Percentiles rank a stretch among this genome's conserved stretches.
Conservation (phyloP, 139 green algal species). For the Chlorella sp. region DNA sequence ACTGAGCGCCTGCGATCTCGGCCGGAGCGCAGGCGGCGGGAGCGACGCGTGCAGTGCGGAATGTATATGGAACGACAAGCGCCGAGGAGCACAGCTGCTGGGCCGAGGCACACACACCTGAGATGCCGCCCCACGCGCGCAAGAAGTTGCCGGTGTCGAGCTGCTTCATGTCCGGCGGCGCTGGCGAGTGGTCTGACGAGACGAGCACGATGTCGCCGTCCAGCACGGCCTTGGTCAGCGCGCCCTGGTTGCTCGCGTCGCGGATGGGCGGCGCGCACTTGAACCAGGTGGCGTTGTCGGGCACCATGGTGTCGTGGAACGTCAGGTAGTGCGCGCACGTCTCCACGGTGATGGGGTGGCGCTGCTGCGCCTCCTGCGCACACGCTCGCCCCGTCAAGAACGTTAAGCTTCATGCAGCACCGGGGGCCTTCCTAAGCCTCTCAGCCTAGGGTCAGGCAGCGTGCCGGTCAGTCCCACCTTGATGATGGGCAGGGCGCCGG, state of each 20-base stretch:
- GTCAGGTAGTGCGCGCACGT: constrained; percentile 90
- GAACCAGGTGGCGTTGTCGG: constrained; percentile 61
- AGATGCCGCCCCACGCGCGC: constrained; percentile 90
- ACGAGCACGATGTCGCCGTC: constrained; percentile 61
- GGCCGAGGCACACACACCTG: constrained; percentile 27
- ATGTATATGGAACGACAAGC: neutral
- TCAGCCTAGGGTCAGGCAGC: too few species aligned
- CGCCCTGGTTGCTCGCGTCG: constrained; percentile 47
- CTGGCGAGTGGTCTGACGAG: constrained; percentile 88
- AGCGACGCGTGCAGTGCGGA: neutral
- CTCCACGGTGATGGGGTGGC: constrained; percentile 77
- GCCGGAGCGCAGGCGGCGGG: neutral
- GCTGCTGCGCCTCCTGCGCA: constrained; percentile 18
- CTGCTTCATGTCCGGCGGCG: constrained; percentile 65
- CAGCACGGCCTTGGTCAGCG: constrained; percentile 47
- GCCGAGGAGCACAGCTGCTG: neutral
- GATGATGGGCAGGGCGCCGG: constrained; percentile 36
- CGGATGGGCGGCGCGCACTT: constrained; percentile 89
- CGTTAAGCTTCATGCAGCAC: too few species aligned
- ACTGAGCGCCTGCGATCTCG: constrained; percentile 62
- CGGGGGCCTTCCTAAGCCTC: too few species aligned
- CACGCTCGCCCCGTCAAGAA: too few species aligned
- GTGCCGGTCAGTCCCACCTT: constrained; percentile 34
- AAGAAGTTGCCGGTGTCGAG: constrained; percentile 82
- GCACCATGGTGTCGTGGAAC: constrained; percentile 73